Conservation (phyloP, 1,284 basidiomycete genomes). For the Caloboletus firmus region DNA sequence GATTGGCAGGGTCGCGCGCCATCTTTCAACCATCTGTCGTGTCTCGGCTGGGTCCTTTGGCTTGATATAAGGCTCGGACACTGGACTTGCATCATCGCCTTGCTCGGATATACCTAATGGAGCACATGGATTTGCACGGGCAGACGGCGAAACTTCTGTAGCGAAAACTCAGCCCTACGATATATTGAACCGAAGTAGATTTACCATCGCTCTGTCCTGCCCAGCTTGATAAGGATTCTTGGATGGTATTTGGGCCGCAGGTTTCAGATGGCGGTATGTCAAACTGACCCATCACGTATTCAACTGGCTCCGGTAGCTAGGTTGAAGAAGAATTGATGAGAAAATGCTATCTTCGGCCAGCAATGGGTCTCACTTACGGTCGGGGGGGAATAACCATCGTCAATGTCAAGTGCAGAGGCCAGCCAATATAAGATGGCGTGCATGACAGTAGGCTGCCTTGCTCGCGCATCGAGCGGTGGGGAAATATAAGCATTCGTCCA, state of each 20-base stretch:
- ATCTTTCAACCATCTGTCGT: slow-evolving; percentile 34
- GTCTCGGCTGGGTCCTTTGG: slow-evolving; percentile 27
- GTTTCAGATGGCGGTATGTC: slow-evolving; percentile 22
- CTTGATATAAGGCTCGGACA: slow-evolving; percentile 20
- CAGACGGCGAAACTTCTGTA: slow-evolving; percentile 27
- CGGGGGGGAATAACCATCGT: slow-evolving; percentile 33
- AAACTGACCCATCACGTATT: slow-evolving; percentile 32
- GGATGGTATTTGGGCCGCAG: slow-evolving; percentile 14
- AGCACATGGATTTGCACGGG: slow-evolving; percentile 11
- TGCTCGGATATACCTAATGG: slow-evolving; percentile 25
- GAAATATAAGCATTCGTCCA: slow-evolving; percentile 40
- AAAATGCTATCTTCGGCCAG: slow-evolving; percentile 1
- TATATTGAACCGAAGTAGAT: neutral
- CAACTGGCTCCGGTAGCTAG: slow-evolving; percentile 42
- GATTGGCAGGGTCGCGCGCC: slow-evolving; percentile 30
- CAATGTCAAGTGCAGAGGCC: slow-evolving; percentile 34
- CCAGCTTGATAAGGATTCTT: slow-evolving; percentile 40
- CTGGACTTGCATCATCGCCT: slow-evolving; percentile 10
- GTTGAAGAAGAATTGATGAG: neutral
- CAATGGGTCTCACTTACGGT: slow-evolving; percentile 18
- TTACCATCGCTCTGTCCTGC: slow-evolving; percentile 36
- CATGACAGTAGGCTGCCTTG: slow-evolving; percentile 34
- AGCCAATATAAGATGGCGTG: slow-evolving; percentile 38
- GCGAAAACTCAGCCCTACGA: neutral
- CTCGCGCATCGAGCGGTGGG: slow-evolving; percentile 31